Base-by-base conservation (phyloP, 169 alveolate species). In the Babesia bigemina region DNA sequence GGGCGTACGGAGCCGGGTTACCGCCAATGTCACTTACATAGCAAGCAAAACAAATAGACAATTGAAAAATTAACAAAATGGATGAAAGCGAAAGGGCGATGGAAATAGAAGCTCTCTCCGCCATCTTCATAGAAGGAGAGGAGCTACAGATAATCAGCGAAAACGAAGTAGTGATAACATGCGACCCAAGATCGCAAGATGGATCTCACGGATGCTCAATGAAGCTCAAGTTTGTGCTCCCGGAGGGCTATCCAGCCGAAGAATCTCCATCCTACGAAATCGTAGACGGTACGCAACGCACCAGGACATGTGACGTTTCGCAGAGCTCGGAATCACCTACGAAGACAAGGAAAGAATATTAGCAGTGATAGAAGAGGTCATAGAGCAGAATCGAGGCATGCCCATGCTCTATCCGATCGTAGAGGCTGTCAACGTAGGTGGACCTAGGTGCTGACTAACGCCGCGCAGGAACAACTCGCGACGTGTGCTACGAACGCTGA, bases 21-120 rank as follows among this genome's bases (percentile, higher is more conserved):
- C 13, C 17, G 12, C 26, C 47, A 21, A 13, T 66, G 17, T 9
- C 24, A 29, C 4, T n/a, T 33, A 22, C 24, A 33, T 11, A 22
- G 22, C 24, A 42, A 45, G 1, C 19, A 53, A 50, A 42, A 42
- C 56, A 42, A n/a, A 36, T 39, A 61, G 24, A 44, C 9, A n/a
- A 28, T n/a, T 8, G 21, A 17, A 42, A 19, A 61, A 8, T 26
- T 22, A 22, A 17, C 65, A 67, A 67, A 67, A 67, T 67, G 76
- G 76, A 67, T n/a, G 76, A 67, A 11, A 53, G 57, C 29, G 76
- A 67, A 22, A 67, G 76, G 65, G 42, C 29, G 14, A 67, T 67
- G 76, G 76, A 67, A 29, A 36, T 67, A 55, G 76, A 67, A 52
- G 76, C 76, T 1, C 76, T 67, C 56, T 67, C 76, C 55, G 76